Conservation (phyloP, 2,329 filamentous ascomycete species). For the Paradendryphiella salina region DNA sequence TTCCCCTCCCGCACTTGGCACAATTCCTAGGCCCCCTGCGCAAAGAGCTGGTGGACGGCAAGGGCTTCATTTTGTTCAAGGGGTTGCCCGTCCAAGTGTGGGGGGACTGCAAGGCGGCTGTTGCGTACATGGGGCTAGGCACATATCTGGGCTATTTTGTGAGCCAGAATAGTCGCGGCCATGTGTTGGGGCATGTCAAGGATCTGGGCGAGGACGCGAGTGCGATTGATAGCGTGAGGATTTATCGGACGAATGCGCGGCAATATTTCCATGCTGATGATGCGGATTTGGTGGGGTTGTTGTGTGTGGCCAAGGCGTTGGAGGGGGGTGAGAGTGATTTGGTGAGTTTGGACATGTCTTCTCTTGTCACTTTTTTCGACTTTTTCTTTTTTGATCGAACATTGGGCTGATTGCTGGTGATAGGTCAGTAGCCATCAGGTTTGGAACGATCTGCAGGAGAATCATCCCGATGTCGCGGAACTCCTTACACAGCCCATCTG, state of each 20-base stretch:
- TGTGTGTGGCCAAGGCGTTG: slow-evolving; percentile 76
- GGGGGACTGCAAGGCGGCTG: slow-evolving; percentile 75
- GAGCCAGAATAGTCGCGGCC: slow-evolving; percentile 80
- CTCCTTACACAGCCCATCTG: slow-evolving; percentile 76
- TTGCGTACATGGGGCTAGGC: slow-evolving; percentile 76
- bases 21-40: slow-evolving; percentile 60
- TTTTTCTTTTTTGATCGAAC: not conserved
- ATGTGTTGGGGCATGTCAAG: slow-evolving; percentile 87
- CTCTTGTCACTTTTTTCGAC: not conserved
- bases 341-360: slow-evolving; percentile 45
- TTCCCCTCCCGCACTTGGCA: slow-evolving; percentile 62
- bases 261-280: slow-evolving; percentile 89
- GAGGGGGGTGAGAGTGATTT: slow-evolving; percentile 86
- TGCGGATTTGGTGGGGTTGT: slow-evolving; percentile 77
- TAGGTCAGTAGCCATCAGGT: slow-evolving; percentile 68
- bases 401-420: too few species aligned
- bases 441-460: slow-evolving; percentile 75
- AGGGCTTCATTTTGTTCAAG: slow-evolving; percentile 89
- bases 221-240: slow-evolving; percentile 83
- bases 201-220: slow-evolving; percentile 80
- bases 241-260: slow-evolving; percentile 83
- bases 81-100: slow-evolving; percentile 76
- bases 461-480: slow-evolving; percentile 77
- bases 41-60: slow-evolving; percentile 74
- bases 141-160: slow-evolving; percentile 87